Base-by-base conservation (phyloP, 495 filamentous ascomycete species). In the Hypomontagnella monticulosa region DNA sequence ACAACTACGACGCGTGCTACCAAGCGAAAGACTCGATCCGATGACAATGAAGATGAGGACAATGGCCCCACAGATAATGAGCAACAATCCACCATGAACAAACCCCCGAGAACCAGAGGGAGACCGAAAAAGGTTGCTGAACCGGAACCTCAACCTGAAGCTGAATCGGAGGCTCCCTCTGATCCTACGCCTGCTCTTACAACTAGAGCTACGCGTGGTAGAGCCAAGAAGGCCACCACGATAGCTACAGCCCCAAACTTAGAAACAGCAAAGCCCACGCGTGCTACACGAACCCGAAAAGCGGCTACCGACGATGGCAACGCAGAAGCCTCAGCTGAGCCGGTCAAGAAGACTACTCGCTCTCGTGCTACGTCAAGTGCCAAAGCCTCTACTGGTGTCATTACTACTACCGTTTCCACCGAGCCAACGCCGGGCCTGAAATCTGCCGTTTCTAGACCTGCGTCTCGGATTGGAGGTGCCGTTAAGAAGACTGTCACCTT, bases 401-500 rank as follows among this genome's bases (percentile, higher is more conserved):
- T 70, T 10, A 66, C 74, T 12, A 77, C 70, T 46, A 63, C 69
- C 5, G 61, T 62, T 40, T 59, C 70, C 2, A 71, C 74, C 11
- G 80, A 78, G 49, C 71, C 79, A n/a, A 74, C 70, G 4, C 77
- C 75, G 6, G 70, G 67, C 12, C 61, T 77, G 36, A 77, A 75
- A 60, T 73, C 76, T 4, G 73, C 75, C 10, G 62, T 71, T 42
- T 72, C 71, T 10, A 78, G 74, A 53, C 63, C 67, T 32, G 54
- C 65, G 2, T 64, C 64, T 3, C 63, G 59, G 18, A 18, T 42
- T 7, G 49, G 49, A 27, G 66, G 56, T 14, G 32, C 64, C 5
- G 41, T 75, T 18, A 86, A 84, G 75, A 86, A 86, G 73, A 78
- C 77, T 0, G 84, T 86, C 61, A 83, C 78, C 43, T 86, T 86